phyloP scores from a whole-genome alignment of 345 rosid genomes.

The Aquilaria yunnanensis region DNA sequence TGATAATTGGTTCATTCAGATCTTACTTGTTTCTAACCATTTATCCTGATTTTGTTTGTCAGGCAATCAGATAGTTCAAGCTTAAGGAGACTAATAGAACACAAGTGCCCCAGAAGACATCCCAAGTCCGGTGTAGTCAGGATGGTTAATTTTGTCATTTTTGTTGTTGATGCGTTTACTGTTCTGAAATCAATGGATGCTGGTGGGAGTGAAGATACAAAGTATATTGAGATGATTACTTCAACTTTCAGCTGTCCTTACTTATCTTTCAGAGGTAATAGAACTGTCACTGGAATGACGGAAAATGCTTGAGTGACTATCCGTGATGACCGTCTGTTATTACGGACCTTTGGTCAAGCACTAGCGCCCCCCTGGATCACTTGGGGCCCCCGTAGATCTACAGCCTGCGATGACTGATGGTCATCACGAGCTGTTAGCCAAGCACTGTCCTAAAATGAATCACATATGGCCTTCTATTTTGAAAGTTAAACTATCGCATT shows the following conservation, averaged over 20 bases:
- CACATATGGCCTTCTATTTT: too few species aligned
- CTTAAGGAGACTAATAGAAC: conserved; percentile 34
- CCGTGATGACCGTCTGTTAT: too few species aligned
- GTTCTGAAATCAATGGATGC: conserved; percentile 49
- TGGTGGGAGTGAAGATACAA: conserved; percentile 13
- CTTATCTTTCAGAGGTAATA: conserved; percentile 65
- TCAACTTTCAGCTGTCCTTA: conserved; percentile 44
- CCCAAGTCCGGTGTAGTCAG: conserved; percentile 21
- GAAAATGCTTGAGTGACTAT: too few species aligned
- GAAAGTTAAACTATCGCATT: too few species aligned
- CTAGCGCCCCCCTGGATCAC: too few species aligned
- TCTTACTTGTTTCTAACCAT: conserved; percentile 1
- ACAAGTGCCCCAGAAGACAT: conserved; percentile 26
- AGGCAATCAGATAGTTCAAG: conserved; percentile 52
- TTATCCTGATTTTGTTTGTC: conserved; percentile 16
- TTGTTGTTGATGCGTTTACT: conserved; percentile 53
- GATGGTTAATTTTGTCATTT: conserved; percentile 62
- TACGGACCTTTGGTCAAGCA: too few species aligned
- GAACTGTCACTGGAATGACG: too few species aligned
- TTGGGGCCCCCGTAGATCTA: too few species aligned
- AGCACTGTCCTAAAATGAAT: too few species aligned
- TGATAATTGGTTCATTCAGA: not conserved
- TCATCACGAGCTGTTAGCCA: too few species aligned
- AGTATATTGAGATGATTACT: conserved; percentile 30
- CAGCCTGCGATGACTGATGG: too few species aligned